Evolutionary conservation across 2,329 filamentous ascomycete species (phyloP), one percentile per base, ranked within the genome.

Genomic region (Cryphonectria carpinicola): DNA sequence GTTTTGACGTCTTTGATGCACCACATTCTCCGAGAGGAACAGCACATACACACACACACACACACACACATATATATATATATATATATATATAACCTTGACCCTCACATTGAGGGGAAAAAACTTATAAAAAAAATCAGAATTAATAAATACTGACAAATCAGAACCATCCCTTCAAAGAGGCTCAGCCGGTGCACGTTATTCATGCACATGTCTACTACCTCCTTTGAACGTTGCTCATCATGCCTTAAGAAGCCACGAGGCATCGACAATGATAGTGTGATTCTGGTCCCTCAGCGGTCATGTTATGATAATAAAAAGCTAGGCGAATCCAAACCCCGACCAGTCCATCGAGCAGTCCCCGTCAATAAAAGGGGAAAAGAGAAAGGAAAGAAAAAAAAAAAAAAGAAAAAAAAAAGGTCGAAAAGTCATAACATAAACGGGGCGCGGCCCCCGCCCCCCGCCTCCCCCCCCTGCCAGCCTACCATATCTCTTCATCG

Each of bases 401-500:
- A 10, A 49, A 49, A n/a, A 49, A 3, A n/a, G 11, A n/a, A 49
- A n/a, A 4, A 19, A n/a, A 49, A 49, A 8, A 49, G 4, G 22
- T 32, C 10, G 35, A 61, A 58, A 58, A 43, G 49, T 58, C 65
- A 39, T 58, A 43, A 66, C 65, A 43, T 35, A 25, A 28, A 41
- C 49, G n/a, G n/a, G n/a, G n/a, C n/a, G n/a, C n/a, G n/a, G n/a
- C n/a, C n/a, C n/a, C n/a, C n/a, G n/a, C n/a, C n/a, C n/a, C n/a
- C n/a, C n/a, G n/a, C n/a, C n/a, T n/a, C n/a, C n/a, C n/a, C n/a
- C n/a, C n/a, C n/a, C n/a, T n/a, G n/a, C 37, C 60, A 8, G 28
- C 46, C 62, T 80, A 89, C 91, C 91, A 93, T 49, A 92, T 78
- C 17, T 93, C 91, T 1, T 90, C 88, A 22, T 84, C 82, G 74